Percentiles rank a stretch among this genome's conserved stretches.
phyloP scores from a whole-genome alignment of 495 filamentous ascomycete species.

The Peziza echinospora region DNA sequence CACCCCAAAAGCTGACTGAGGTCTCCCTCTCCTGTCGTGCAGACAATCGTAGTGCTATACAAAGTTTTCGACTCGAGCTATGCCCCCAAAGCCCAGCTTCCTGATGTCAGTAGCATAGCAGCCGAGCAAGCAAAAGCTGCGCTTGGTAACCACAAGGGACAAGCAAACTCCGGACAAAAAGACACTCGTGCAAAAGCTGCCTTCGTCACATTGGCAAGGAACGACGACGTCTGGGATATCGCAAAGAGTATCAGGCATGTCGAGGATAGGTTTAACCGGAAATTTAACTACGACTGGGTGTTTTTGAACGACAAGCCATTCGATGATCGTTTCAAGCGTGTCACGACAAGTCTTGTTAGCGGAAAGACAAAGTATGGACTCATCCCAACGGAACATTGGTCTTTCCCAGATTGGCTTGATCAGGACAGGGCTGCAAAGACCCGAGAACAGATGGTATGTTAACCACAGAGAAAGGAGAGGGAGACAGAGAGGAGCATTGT shows the following conservation, averaged over 20 bases:
- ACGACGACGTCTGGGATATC: constrained; percentile 89
- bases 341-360: constrained; percentile 73
- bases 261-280: constrained; percentile 90
- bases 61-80: constrained; percentile 18
- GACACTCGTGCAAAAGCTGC: constrained; percentile 77
- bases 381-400: constrained; percentile 74
- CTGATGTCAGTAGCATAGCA: constrained; percentile 8
- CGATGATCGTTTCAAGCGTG: constrained; percentile 72
- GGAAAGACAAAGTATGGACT: constrained; percentile 74
- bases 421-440: constrained; percentile 62
- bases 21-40: too few relatives aligned
- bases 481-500: too few relatives aligned
- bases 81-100: constrained; percentile 19
- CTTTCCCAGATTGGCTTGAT: constrained; percentile 69
- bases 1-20: constrained; percentile 2
- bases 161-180: constrained; percentile 16
- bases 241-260: constrained; percentile 81
- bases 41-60: constrained; percentile 18
- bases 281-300: constrained; percentile 97
- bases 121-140: constrained; percentile 5
- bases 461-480: too few relatives aligned
- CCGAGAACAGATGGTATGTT: constrained; percentile 51
- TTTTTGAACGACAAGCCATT: constrained; percentile 94
- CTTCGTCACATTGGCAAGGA: constrained; percentile 86
- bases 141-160: constrained; percentile 1